Evolutionary conservation across 352 stramenopile species (phyloP).

Genomic region (Phytopythium montanum): DNA sequence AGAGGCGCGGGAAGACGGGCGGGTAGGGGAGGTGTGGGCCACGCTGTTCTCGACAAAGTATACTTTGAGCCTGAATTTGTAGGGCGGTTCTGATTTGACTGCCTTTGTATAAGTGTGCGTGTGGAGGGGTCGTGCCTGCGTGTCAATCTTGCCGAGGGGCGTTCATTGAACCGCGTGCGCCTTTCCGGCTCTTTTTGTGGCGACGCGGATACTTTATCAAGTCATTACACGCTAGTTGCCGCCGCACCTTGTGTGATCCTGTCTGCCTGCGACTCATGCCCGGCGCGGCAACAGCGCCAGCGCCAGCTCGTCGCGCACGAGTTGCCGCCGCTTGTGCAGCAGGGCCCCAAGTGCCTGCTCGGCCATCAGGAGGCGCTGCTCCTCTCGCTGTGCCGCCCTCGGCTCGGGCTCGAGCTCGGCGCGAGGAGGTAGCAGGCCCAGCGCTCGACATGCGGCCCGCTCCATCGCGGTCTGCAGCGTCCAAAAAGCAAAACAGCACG

Average conservation of each 20-base stretch:
- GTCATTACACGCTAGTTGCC: background rate
- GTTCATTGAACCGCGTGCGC: background rate
- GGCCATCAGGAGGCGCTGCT: constrained; percentile 12
- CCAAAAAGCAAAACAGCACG: background rate
- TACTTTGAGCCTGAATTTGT: background rate
- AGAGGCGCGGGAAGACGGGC: background rate
- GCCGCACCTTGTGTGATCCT: background rate
- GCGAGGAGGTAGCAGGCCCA: background rate
- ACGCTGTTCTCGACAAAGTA: background rate
- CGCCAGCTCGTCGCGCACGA: constrained; percentile 20
- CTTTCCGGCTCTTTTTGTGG: background rate
- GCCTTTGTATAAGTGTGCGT: background rate
- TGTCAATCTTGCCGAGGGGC: background rate
- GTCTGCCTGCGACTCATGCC: background rate
- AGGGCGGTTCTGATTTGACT: background rate
- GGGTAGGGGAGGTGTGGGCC: background rate
- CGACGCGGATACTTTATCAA: background rate
- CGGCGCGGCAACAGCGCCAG: constrained; percentile 13
- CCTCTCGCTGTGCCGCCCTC: background rate
- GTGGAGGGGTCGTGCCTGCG: background rate
- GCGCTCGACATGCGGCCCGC: background rate
- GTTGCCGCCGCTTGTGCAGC: constrained; percentile 21
- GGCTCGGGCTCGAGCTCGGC: background rate
- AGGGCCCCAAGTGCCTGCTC: constrained; percentile 18
- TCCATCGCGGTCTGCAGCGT: constrained; percentile 1